Base-by-base conservation (phyloP, 805 yeast species). In the Tetrapisispora namnaoensis region DNA sequence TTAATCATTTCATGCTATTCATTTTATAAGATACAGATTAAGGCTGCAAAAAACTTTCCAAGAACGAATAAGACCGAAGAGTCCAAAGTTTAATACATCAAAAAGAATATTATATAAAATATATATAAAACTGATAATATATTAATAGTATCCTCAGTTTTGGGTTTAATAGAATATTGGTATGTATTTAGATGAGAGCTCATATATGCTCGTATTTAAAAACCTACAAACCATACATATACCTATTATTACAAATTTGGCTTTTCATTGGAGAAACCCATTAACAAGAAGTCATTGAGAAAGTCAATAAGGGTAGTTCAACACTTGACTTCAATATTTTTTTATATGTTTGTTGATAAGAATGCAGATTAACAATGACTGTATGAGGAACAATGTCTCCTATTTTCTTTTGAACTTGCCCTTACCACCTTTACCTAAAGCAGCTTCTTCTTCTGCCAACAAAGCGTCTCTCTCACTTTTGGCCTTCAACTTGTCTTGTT, bases 381-480 rank as follows among this genome's bases (percentile, higher is more conserved):
- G 38, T 36, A 4, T 27, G 20, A 5, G 21, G 8, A 13, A 7
- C 13, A 17, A 20, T 16, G 4, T 1, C 13, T 2, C 28, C 8
- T 24, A 24, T 21, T 20, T 37, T 44, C 37, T 44, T 44, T 52
- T 53, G 46, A 38, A 53, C 50, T 60, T 62, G 21, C 62, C 56
- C 44, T 55, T 57, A 18, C 55, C 61, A 37, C 56, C 61, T 46
- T 55, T 57, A n/a, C 60, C 60, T 16, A 59, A 46, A 4, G 44
- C 50, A 1, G 55, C 66, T 41, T 63, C 63, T 49, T 66, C 70
- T 8, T 55, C 66, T 14, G 66, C 67, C 17, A 65, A 55, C 20
- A 65, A 45, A 13, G 58, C 62, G 9, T 63, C 69, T 36, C 68
- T 59, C 44, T 62, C 66, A 48, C 56, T 47, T 51, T 65, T 66